Percentiles rank a stretch among this genome's conserved stretches.
phyloP scores from a whole-genome alignment of 257 asterid species.

The Fraxinus cuspidata region DNA sequence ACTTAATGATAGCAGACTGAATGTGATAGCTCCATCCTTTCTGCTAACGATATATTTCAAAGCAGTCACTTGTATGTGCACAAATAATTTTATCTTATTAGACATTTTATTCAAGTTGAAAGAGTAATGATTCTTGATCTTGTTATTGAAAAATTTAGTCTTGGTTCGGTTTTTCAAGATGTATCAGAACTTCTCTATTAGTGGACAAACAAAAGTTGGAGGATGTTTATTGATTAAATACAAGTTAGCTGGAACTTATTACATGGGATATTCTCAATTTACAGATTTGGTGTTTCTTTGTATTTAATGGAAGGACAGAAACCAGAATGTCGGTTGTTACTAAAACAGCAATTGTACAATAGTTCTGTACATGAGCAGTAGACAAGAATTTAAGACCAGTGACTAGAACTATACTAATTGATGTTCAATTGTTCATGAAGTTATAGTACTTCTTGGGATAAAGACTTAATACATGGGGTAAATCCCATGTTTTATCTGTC shows the following conservation, averaged over 20 bases:
- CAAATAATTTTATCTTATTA: too few species aligned
- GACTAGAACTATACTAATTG: constrained; percentile 4
- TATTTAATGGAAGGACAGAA: constrained; percentile 18
- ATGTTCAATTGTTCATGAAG: constrained; percentile 29
- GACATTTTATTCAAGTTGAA: neutral
- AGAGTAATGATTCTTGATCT: neutral
- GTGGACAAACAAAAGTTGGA: neutral
- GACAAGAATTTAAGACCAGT: constrained; percentile 31
- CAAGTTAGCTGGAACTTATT: constrained; percentile 15
- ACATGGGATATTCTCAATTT: constrained; percentile 8
- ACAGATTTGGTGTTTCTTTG: constrained; percentile 32
- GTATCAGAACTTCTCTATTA: neutral
- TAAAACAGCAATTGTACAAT: constrained; percentile 2
- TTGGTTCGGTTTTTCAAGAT: neutral
- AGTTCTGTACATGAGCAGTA: constrained; percentile 25
- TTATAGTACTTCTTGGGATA: constrained; percentile 41
- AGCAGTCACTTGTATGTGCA: neutral
- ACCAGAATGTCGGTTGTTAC: constrained; percentile 24
- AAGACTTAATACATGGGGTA: neutral
- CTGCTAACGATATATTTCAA: constrained; percentile 22
- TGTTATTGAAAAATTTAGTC: neutral
- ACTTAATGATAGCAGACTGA: constrained; percentile 18
- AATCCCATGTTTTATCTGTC: constrained; percentile 20
- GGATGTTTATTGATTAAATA: neutral
- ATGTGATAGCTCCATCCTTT: constrained; percentile 22